A percentile compares a stretch with the other conserved stretches of the same genome.
These are phyloP conservation scores for Plenodomus tracheiphilus DNA, from an alignment of 2,329 filamentous ascomycete species.

Conservation along the genomic window DNA sequence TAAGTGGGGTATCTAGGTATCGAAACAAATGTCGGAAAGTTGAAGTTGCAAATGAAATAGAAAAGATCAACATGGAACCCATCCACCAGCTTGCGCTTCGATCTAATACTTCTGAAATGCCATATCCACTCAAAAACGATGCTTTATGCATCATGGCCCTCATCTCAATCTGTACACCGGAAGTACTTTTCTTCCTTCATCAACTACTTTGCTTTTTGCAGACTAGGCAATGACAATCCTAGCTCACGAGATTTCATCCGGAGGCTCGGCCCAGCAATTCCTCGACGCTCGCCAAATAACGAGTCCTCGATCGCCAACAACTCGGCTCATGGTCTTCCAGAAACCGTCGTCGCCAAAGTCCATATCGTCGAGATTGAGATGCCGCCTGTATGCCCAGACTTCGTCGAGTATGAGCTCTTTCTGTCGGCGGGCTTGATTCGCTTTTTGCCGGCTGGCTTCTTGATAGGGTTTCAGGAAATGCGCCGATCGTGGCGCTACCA, in stretches of 20 bases:
- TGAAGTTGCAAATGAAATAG: background rate
- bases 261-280: slow-evolving; percentile 35
- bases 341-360: slow-evolving; percentile 78
- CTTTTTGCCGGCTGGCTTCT: slow-evolving; percentile 6
- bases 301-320: slow-evolving; percentile 58
- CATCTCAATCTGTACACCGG: too few species aligned
- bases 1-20: slow-evolving; percentile 3
- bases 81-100: background rate
- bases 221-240: too few species aligned
- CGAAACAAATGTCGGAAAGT: too few species aligned
- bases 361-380: slow-evolving; percentile 78
- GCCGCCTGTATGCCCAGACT: slow-evolving; percentile 68
- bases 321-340: slow-evolving; percentile 69
- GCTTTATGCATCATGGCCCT: too few species aligned
- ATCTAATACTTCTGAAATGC: background rate
- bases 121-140: background rate
- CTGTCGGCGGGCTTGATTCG: background rate
- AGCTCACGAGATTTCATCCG: background rate
- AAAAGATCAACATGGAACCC: background rate
- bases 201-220: too few species aligned
- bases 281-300: slow-evolving; percentile 49
- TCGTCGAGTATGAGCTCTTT: slow-evolving; percentile 65
- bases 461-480: slow-evolving; percentile 66
- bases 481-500: slow-evolving; percentile 75
- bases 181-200: too few species aligned